These are phyloP conservation scores for Trypanosomatidae sp. DNA, from an alignment of 208 protist genomes.

Conservation along the genomic window DNA sequence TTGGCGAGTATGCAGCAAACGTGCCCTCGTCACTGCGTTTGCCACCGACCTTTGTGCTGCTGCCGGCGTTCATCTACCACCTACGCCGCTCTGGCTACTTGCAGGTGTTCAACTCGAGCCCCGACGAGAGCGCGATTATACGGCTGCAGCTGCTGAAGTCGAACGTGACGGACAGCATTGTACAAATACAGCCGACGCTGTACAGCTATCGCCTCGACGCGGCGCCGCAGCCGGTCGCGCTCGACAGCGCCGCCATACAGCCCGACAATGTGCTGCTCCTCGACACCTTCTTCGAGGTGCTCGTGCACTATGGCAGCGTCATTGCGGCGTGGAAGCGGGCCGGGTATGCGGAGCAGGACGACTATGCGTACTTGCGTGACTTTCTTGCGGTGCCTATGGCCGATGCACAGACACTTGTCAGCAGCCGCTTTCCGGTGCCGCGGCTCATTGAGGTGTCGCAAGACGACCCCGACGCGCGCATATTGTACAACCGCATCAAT, in stretches of 20 bases:
- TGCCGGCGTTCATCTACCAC: constrained; percentile 99
- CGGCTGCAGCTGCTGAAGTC: constrained; percentile 94
- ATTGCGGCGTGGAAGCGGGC: constrained; percentile 93
- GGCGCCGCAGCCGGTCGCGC: constrained; percentile 77
- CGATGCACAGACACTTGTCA: constrained; percentile 87
- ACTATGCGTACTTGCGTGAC: constrained; percentile 91
- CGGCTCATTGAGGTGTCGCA: constrained; percentile 95
- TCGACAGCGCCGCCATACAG: constrained; percentile 85
- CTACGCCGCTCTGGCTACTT: constrained; percentile 95
- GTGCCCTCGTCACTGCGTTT: constrained; percentile 88
- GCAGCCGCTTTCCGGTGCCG: constrained; percentile 91
- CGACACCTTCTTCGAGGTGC: constrained; percentile 98
- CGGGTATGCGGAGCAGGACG: constrained; percentile 88
- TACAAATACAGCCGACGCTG: constrained; percentile 98
- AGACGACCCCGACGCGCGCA: constrained; percentile 92
- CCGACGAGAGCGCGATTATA: constrained; percentile 97
- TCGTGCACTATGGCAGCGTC: constrained; percentile 94
- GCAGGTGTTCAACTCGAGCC: constrained; percentile 95
- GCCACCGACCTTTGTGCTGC: constrained; percentile 88
- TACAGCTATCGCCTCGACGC: constrained; percentile 92
- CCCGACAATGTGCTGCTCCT: constrained; percentile 95
- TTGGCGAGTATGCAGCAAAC: constrained; percentile 89
- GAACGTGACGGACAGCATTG: constrained; percentile 87
- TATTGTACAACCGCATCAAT: constrained; percentile 97
- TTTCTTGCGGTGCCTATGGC: constrained; percentile 90